Base-by-base conservation (phyloP, 176 grass and related monocot genomes). In the Juncus inflexus region DNA sequence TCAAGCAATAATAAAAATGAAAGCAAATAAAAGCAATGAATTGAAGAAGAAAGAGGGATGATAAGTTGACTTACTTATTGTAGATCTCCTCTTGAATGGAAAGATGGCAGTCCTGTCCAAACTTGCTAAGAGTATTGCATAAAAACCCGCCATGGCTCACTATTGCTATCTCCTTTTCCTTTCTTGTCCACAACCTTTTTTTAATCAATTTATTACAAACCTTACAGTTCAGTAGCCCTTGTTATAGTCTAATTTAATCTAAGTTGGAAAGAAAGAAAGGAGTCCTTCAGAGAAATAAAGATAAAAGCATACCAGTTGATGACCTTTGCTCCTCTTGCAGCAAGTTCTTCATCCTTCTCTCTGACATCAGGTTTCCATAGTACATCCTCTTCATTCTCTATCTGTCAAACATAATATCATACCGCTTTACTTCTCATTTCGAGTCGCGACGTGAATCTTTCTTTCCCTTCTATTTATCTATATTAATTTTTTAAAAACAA, bases 111-210 rank as follows among this genome's bases (percentile, higher is more conserved):
- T 76, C 94, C 36, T 65, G 75, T 19, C 85, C 81, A 15, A 84
- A 97, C 65, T 9, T 77, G 65, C 61, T 85, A 0, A 97, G 81
- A 54, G 82, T 97, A 45, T 84, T 79, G 47, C 12, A 63, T 53
- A 97, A 84, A 63, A 97, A 89, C 35, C 80, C 85, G 12, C 88
- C 89, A 57, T 97, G 94, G 15, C 65, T 91, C 53, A 91, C 80
- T 11, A 97, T 64, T 74, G 83, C 87, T 77, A 91, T 91, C 78
- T 91, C 88, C 37, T 72, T 89, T 67, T 97, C 94, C 65, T 91
- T 71, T 37, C 94, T 80, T 67, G 85, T 91, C 88, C 88, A 91
- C 72, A 97, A 84, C 94, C 94, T 97, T 58, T 41, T 55, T 70
- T 70, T 13, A 70, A 76, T 28, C 55, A 82, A 77, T 52, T 14